Percentiles rank a stretch among this genome's conserved stretches.
These are phyloP conservation scores for Barnettozyma pratensis DNA, from an alignment of 805 yeast genomes.

Conservation along the genomic window DNA sequence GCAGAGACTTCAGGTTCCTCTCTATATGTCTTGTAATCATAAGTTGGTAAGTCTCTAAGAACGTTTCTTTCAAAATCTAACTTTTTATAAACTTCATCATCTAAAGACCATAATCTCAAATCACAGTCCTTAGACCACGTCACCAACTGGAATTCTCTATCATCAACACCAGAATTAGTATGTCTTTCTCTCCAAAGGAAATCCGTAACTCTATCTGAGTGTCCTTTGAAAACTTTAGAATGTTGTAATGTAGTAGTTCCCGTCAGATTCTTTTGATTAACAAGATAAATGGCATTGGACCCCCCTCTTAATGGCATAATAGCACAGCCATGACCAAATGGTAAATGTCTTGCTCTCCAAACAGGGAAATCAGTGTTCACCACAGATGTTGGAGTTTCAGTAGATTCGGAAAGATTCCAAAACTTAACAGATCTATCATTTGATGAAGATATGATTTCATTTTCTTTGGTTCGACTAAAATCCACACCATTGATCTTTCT, in stretches of 20 bases:
- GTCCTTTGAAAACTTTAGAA: conserved; percentile 67
- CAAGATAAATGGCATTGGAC: conserved; percentile 38
- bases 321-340: conserved; percentile 85
- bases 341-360: conserved; percentile 81
- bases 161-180: conserved; percentile 42
- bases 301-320: conserved; percentile 92
- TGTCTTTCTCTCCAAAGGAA: conserved; percentile 80
- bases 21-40: conserved; percentile 44
- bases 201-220: conserved; percentile 79
- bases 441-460: conserved; percentile 72
- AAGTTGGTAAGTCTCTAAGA: conserved; percentile 32
- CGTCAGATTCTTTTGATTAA: conserved; percentile 23
- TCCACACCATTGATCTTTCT: conserved; percentile 88
- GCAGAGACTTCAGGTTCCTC: conserved; percentile 41
- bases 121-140: conserved; percentile 94
- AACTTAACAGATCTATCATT: conserved; percentile 79
- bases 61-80: conserved; percentile 37
- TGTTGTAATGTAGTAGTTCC: conserved; percentile 42
- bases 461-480: conserved; percentile 57
- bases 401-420: conserved; percentile 59
- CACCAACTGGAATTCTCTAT: conserved; percentile 83
- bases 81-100: conserved; percentile 42
- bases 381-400: conserved; percentile 46
- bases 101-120: conserved; percentile 73
- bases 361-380: conserved; percentile 79